These are phyloP conservation scores for Teunomyces kruisii DNA, from an alignment of 805 yeast species.

Conservation along the genomic window DNA sequence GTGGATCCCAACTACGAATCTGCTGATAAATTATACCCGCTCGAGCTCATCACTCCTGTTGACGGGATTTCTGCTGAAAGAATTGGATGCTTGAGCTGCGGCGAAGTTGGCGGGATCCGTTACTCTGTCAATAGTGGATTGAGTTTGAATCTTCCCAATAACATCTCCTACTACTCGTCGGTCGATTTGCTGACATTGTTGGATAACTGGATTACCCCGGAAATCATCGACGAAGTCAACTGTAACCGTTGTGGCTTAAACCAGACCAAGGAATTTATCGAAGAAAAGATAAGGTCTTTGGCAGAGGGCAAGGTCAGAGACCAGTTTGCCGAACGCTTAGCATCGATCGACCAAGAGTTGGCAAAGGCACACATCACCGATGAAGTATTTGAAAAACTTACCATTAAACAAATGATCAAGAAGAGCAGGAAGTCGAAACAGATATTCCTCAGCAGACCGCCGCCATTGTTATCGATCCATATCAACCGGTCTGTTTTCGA, in stretches of 20 bases:
- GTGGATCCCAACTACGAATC: slow-evolving; percentile 67
- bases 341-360: slow-evolving; percentile 47
- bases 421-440: slow-evolving; percentile 85
- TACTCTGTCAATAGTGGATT: slow-evolving; percentile 76
- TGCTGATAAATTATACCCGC: slow-evolving; percentile 47
- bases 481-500: slow-evolving; percentile 93
- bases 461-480: slow-evolving; percentile 80
- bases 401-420: slow-evolving; percentile 70
- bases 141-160: slow-evolving; percentile 63
- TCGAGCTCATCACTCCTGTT: slow-evolving; percentile 77
- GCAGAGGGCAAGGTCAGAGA: slow-evolving; percentile 31
- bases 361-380: slow-evolving; percentile 72
- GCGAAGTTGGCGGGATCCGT: slow-evolving; percentile 91
- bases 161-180: slow-evolving; percentile 36
- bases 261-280: slow-evolving; percentile 55
- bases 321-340: slow-evolving; percentile 29
- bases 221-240: slow-evolving; percentile 88
- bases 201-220: slow-evolving; percentile 71
- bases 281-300: slow-evolving; percentile 30
- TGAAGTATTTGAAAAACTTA: slow-evolving; percentile 69
- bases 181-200: slow-evolving; percentile 51
- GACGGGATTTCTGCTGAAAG: slow-evolving; percentile 89
- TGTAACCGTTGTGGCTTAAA: slow-evolving; percentile 88
- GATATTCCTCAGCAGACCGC: slow-evolving; percentile 74
- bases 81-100: slow-evolving; percentile 87